Evolutionary conservation across 176 grass and related monocot genomes (phyloP).

Genomic region (Elymus sibiricus): DNA sequence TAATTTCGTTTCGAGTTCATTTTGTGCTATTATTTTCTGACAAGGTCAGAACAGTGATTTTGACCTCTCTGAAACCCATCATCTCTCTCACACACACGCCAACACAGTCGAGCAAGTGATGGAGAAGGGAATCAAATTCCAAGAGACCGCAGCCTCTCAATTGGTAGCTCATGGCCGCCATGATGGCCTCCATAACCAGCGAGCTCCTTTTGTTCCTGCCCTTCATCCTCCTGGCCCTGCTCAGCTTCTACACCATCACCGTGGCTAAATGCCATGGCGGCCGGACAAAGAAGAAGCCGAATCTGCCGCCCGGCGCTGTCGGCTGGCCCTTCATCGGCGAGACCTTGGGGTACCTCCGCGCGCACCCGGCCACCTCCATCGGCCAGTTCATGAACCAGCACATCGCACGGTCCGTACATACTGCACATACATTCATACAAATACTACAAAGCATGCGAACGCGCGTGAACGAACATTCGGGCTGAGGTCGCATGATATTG

Average conservation of each 20-base stretch:
- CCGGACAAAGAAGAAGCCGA: constrained; percentile 41
- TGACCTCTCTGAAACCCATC: no score
- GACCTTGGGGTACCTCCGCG: constrained; percentile 78
- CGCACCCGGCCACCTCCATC: constrained; percentile 66
- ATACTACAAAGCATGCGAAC: background rate
- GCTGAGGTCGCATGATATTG: background rate
- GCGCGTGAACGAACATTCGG: background rate
- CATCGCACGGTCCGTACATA: constrained; percentile 52
- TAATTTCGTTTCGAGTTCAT: no score
- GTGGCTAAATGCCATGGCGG: constrained; percentile 41
- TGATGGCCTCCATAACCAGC: constrained; percentile 54
- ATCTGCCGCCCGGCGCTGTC: constrained; percentile 64
- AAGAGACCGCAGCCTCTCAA: background rate
- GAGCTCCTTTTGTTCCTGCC: constrained; percentile 67
- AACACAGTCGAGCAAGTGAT: constrained; percentile 11
- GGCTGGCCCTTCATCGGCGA: constrained; percentile 84
- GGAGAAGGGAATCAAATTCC: background rate
- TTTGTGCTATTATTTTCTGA: no score
- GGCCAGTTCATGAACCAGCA: constrained; percentile 80
- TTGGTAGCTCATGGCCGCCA: constrained; percentile 27
- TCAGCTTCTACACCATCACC: constrained; percentile 58
- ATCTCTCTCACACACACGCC: background rate
- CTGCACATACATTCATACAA: background rate
- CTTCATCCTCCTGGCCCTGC: constrained; percentile 54
- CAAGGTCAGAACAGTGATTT: no score